Evolutionary conservation across 805 yeast species (phyloP), one percentile per base, ranked within the genome.

Genomic region (Yamadazyma takamatsuzukensis): DNA sequence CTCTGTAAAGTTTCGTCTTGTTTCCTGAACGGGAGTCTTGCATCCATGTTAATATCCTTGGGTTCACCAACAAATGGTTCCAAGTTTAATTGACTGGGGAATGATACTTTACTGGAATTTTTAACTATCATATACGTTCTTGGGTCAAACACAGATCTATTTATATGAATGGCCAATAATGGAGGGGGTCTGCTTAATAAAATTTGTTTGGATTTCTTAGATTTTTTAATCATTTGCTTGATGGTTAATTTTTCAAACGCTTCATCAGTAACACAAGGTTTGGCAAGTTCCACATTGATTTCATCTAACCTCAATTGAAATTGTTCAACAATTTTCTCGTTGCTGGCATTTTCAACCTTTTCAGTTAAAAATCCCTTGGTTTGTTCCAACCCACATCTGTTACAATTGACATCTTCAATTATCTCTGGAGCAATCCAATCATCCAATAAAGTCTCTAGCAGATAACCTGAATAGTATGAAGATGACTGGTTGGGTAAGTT

Each of bases 401-500:
- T 87, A 64, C 98, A 90, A 57, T 88, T 90, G 22, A 90, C 98
- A 28, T 88, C 96, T 44, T 86, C 89, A 37, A 90, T 88, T 15
- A 83, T 76, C 53, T 90, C 98, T 24, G 89, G 85, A 36, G 75
- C 70, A 5, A 70, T 75, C 86, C 88, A 85, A 26, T 78, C 76
- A 28, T 70, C 63, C 40, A 85, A 56, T 33, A 84, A 64, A 12
- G 72, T 76, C 4, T 72, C 56, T 34, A 84, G 59, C 9, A 50
- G 49, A 30, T 53, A 60, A 13, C 56, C 51, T 7, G 63, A 47
- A 37, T 61, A 50, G 36, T 59, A 51, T 4, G 61, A 49, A 7
- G 43, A 19, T 15, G 32, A 27, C 26, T 69, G 54, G 22, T 55
- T 54, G 0, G 90, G 89, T 30, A 84, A 61, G 41, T 80, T 83